phyloP scores from a whole-genome alignment of 148 eudicot species.

The Silene uniflora region DNA sequence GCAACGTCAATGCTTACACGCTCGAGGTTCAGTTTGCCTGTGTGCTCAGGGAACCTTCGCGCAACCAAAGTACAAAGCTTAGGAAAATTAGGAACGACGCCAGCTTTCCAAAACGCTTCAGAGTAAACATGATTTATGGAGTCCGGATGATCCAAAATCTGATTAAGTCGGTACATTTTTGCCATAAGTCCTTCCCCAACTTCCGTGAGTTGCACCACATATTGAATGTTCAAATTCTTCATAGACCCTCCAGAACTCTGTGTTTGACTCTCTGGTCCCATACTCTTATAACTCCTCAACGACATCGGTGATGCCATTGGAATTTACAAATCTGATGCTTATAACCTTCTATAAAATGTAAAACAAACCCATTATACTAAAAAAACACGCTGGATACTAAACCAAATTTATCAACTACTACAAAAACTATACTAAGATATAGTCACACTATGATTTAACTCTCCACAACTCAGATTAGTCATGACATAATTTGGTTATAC shows the following conservation, averaged over 20 bases:
- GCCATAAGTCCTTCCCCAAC: constrained; percentile 98
- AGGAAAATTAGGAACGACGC: constrained; percentile 79
- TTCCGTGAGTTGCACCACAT: constrained; percentile 82
- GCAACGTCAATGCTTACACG: constrained; percentile 50
- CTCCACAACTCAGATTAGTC: not conserved
- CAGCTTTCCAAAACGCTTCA: constrained; percentile 89
- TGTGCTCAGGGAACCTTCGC: constrained; percentile 95
- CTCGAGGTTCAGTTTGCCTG: constrained; percentile 80
- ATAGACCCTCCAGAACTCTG: constrained; percentile 53
- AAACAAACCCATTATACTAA: not conserved
- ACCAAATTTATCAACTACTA: not conserved
- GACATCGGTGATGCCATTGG: constrained; percentile 37
- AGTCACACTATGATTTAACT: not conserved
- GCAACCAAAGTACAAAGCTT: constrained; percentile 77
- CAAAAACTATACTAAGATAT: not conserved
- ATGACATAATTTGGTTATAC: not conserved
- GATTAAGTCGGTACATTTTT: constrained; percentile 88
- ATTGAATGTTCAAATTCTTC: constrained; percentile 90
- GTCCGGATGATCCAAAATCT: constrained; percentile 89
- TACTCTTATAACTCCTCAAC: constrained; percentile 42
- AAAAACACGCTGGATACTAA: not conserved
- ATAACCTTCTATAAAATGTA: not conserved
- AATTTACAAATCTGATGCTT: not conserved
- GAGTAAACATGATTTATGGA: constrained; percentile 62
- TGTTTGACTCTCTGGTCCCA: constrained; percentile 46